These are phyloP conservation scores for Phytophthora crassamura DNA, from an alignment of 352 stramenopile genomes.

Conservation along the genomic window DNA sequence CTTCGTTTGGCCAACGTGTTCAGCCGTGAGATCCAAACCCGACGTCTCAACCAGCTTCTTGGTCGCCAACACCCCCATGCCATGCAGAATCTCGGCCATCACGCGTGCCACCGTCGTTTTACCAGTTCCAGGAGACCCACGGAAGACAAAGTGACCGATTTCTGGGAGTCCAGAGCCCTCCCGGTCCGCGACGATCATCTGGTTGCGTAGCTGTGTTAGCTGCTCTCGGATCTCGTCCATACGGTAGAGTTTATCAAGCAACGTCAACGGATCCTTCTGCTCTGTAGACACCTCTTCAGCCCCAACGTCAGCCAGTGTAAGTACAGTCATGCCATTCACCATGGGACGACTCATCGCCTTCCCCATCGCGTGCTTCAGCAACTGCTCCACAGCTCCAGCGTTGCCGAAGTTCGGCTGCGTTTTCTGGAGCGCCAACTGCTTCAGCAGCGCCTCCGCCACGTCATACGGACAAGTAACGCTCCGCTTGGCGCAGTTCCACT, in stretches of 20 bases:
- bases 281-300: constrained; percentile 5
- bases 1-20: constrained; percentile 91
- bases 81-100: constrained; percentile 94
- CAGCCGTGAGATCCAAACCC: constrained; percentile 87
- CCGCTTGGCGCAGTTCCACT: constrained; percentile 57
- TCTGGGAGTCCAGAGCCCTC: constrained; percentile 66
- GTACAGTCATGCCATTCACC: constrained; percentile 41
- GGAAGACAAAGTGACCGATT: constrained; percentile 89
- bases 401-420: constrained; percentile 91
- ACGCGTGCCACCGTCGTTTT: constrained; percentile 92
- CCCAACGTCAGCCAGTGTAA: constrained; percentile 67
- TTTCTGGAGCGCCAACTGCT: constrained; percentile 72
- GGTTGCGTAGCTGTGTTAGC: constrained; percentile 58
- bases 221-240: constrained; percentile 70
- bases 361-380: constrained; percentile 81
- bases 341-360: constrained; percentile 62
- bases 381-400: constrained; percentile 83
- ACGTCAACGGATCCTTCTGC: constrained; percentile 49
- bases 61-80: constrained; percentile 91
- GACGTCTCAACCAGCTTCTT: constrained; percentile 93
- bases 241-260: constrained; percentile 62
- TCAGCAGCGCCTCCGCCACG: constrained; percentile 58
- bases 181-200: constrained; percentile 68
- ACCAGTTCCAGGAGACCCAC: constrained; percentile 86
- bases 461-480: constrained; percentile 59